phyloP scores from a whole-genome alignment of 371 early-diverging fungal species.

The Actinomortierella ambigua region DNA sequence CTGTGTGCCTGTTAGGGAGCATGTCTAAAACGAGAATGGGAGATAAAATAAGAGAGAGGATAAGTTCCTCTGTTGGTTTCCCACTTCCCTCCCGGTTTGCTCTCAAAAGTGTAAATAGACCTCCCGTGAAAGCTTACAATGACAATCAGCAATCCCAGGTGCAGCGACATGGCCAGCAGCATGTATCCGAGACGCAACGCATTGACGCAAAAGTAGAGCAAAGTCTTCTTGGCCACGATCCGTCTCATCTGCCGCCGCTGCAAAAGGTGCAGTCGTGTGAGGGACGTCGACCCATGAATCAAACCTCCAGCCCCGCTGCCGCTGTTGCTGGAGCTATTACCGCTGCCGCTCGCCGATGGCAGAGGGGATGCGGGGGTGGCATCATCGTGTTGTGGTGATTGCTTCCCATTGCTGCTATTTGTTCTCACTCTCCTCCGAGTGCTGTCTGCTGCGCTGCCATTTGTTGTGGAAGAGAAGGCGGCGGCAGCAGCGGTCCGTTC shows the following conservation, averaged over 20 bases:
- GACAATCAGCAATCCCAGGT: constrained; percentile 12
- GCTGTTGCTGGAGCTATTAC: background rate
- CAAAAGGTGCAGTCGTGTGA: background rate
- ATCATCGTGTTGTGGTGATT: background rate
- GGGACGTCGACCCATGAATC: background rate
- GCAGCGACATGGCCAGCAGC: constrained; percentile 28
- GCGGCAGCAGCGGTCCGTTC: background rate
- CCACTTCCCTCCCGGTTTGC: too few species aligned
- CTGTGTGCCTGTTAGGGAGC: too few species aligned
- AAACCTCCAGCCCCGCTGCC: too few species aligned
- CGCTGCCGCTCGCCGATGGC: background rate
- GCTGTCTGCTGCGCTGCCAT: background rate
- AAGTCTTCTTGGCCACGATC: background rate
- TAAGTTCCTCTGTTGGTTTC: too few species aligned
- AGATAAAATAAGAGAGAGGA: too few species aligned
- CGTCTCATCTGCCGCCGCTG: background rate
- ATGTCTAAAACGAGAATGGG: too few species aligned
- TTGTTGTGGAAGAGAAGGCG: background rate
- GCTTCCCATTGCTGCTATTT: too few species aligned
- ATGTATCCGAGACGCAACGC: constrained; percentile 16
- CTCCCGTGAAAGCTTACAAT: constrained; percentile 16
- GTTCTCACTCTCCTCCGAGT: too few species aligned
- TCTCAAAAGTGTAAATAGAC: too few species aligned
- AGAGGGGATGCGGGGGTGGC: background rate
- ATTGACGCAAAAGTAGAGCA: constrained; percentile 9